Conservation (phyloP, 2,329 filamentous ascomycete genomes). For the Plectosphaerella cucumerina region DNA sequence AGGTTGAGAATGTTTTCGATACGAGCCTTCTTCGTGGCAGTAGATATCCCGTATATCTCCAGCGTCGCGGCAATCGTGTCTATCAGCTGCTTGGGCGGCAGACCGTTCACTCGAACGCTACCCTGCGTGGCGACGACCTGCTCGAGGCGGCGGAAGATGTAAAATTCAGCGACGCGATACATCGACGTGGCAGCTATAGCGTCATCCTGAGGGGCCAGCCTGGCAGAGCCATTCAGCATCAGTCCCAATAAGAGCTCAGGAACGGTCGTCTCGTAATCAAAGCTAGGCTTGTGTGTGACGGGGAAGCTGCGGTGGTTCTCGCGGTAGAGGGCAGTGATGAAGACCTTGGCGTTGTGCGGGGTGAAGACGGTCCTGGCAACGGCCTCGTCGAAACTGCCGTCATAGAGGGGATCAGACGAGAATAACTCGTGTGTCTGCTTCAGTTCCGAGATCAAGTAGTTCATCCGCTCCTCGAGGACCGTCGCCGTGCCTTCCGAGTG, state of each 20-base stretch:
- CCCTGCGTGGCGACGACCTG: constrained; percentile 1
- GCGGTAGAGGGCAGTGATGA: constrained; percentile 18
- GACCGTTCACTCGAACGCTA: not conserved
- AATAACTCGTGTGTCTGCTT: constrained; percentile 10
- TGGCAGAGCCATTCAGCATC: constrained; percentile 12
- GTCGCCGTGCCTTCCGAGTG: not conserved
- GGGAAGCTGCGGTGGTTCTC: constrained; percentile 21
- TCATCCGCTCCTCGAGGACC: constrained; percentile 4
- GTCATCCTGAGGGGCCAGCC: constrained; percentile 13
- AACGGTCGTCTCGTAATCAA: constrained; percentile 11
- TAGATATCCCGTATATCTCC: constrained; percentile 11
- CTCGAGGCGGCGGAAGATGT: constrained; percentile 12
- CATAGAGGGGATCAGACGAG: constrained; percentile 10
- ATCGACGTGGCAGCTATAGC: constrained; percentile 8
- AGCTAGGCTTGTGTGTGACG: constrained; percentile 19
- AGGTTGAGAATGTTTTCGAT: constrained; percentile 15
- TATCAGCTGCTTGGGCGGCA: constrained; percentile 3
- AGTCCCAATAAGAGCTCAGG: constrained; percentile 13
- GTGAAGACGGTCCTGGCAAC: constrained; percentile 15
- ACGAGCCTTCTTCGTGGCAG: not conserved
- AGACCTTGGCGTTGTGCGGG: constrained; percentile 12
- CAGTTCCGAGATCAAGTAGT: constrained; percentile 8
- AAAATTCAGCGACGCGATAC: constrained; percentile 13
- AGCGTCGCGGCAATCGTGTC: constrained; percentile 20
- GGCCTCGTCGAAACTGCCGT: constrained; percentile 6